Conservation (phyloP, 179 eudicot species). For the Beta lomatogona region DNA sequence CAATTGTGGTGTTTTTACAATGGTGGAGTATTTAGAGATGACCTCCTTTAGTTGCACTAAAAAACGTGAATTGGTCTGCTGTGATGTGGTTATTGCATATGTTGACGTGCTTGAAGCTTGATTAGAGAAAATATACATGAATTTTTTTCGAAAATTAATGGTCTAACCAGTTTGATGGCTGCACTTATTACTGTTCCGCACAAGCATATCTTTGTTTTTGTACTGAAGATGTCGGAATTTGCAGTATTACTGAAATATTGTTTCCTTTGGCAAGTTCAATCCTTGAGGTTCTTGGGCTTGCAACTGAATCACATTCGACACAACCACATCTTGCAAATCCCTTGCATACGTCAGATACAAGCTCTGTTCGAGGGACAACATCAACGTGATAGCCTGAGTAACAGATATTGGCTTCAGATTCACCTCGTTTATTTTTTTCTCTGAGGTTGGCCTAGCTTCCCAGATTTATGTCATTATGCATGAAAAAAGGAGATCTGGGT, state of each 20-base stretch:
- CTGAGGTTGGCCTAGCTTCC: background rate
- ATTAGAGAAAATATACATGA: background rate
- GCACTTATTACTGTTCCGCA: background rate
- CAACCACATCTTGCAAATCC: conserved; percentile 40
- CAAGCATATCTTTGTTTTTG: background rate
- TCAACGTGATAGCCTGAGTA: conserved; percentile 31
- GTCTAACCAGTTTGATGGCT: background rate
- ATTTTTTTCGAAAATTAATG: background rate
- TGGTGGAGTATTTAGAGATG: background rate
- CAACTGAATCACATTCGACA: conserved; percentile 45
- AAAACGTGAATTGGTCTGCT: background rate
- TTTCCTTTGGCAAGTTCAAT: conserved; percentile 42
- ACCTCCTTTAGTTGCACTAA: too few species aligned
- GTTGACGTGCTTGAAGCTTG: background rate
- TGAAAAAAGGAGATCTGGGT: background rate
- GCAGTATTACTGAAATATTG: background rate
- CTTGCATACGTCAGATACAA: conserved; percentile 39
- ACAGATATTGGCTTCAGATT: background rate
- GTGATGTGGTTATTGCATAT: background rate
- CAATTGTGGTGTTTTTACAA: background rate
- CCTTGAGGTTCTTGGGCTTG: conserved; percentile 62
- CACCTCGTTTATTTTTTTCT: background rate
- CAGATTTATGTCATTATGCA: background rate
- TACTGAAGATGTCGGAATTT: background rate
- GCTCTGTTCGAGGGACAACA: conserved; percentile 56